Base-by-base conservation (phyloP, 305 asterid genomes). In the Stenogyne calaminthoides region DNA sequence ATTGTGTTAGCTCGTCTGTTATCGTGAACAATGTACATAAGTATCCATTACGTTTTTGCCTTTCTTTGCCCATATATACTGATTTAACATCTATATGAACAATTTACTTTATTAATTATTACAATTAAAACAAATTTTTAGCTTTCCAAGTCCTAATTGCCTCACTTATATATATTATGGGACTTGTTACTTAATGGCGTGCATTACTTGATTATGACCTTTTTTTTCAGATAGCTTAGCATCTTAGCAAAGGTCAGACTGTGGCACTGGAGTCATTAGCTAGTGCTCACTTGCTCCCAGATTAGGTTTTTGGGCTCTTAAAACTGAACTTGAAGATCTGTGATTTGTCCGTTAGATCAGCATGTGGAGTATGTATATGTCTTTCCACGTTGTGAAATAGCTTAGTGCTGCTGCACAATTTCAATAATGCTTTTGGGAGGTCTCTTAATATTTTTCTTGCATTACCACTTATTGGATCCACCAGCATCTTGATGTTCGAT, bases 241-340 rank as follows among this genome's bases (percentile, higher is more conserved):
- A 93, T 64, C 80, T 88, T 39, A 75, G 86, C 74, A 94, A 94
- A 83, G 96, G 97, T 49, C 90, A 87, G 81, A 97, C 98, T 81
- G 97, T 92, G 76, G 99, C 98, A 70, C 9, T 39, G 9, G 44
- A 25, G 29, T 25, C 29, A 25, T 25, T 25, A 25, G 29, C 29
- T 25, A 25, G 29, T 25, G 29, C 29, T 25, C 29, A 2, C 29
- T 0, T 25, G 29, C 29, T 25, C 29, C 3, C 29, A 1, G 29
- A 25, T 25, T 25, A 25, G 29, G 29, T 25, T 2, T 25, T 0
- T 1, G 29, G 29, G 29, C 99, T 71, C 84, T 92, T 69, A 92
- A 92, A 86, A 96, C 99, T 77, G 99, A 95, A 82, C 97, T 95
- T 74, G 99, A 95, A 86, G 99, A 95, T n/a, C n/a, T n/a, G n/a